These are phyloP conservation scores for Penicillium sp. DNA, from an alignment of 2,329 filamentous ascomycete genomes.

Conservation along the genomic window DNA sequence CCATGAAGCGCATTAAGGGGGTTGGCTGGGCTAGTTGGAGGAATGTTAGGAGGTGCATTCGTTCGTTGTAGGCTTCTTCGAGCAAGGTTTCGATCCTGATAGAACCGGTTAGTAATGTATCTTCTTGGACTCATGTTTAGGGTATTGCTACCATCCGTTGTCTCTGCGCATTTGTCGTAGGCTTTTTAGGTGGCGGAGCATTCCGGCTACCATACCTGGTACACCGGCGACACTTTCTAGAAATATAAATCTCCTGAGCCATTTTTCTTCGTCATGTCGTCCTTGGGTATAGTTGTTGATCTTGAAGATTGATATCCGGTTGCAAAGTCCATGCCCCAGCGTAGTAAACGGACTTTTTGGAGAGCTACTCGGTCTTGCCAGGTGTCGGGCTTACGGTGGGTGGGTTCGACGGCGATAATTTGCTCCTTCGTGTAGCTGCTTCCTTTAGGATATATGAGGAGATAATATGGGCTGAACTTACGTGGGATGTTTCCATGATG, in stretches of 20 bases:
- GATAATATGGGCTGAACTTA: slow-evolving; percentile 23
- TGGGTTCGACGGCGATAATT: slow-evolving; percentile 72
- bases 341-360: slow-evolving; percentile 70
- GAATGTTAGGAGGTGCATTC: slow-evolving; percentile 91
- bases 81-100: slow-evolving; percentile 83
- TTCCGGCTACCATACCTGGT: slow-evolving; percentile 94
- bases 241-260: slow-evolving; percentile 88
- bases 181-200: slow-evolving; percentile 84
- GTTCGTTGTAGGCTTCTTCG: slow-evolving; percentile 88
- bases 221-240: slow-evolving; percentile 93
- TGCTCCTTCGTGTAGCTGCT: slow-evolving; percentile 70
- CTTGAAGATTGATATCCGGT: slow-evolving; percentile 78
- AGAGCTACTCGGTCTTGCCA: slow-evolving; percentile 79
- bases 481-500: slow-evolving; percentile 46
- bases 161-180: slow-evolving; percentile 84
- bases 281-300: slow-evolving; percentile 54
- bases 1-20: slow-evolving; percentile 88
- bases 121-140: background rate
- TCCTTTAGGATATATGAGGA: background rate
- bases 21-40: slow-evolving; percentile 86
- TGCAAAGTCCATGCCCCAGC: slow-evolving; percentile 79
- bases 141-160: slow-evolving; percentile 69
- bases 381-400: slow-evolving; percentile 72
- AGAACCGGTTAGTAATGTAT: background rate
- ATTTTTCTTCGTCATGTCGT: slow-evolving; percentile 77